phyloP scores from a whole-genome alignment of 2,329 filamentous ascomycete species.

The Capronia epimyces region DNA sequence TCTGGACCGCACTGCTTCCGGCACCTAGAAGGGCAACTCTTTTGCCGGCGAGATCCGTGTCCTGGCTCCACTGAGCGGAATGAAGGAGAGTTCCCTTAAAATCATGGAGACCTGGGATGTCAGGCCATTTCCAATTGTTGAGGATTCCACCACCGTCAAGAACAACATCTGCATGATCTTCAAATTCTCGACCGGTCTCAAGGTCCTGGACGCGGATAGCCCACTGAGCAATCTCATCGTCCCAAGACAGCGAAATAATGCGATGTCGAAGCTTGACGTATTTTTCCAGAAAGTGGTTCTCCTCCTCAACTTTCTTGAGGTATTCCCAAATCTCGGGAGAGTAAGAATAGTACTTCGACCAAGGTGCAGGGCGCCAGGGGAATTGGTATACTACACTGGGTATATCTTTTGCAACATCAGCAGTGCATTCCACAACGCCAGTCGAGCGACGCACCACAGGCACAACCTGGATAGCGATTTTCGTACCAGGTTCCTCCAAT shows the following conservation, averaged over 20 bases:
- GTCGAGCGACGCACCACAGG: conserved; percentile 31
- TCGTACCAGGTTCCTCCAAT: conserved; percentile 39
- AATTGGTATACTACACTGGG: conserved; percentile 34
- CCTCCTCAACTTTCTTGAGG: conserved; percentile 27
- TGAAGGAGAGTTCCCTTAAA: conserved; percentile 36
- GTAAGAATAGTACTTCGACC: conserved; percentile 28
- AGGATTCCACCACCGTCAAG: conserved; percentile 30
- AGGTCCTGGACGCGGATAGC: conserved; percentile 26
- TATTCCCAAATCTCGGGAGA: conserved; percentile 32
- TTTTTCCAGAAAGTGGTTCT: conserved; percentile 29
- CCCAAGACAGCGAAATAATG: conserved; percentile 31
- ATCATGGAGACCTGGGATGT: conserved; percentile 33
- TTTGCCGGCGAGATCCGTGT: conserved; percentile 29
- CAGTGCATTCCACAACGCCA: background rate
- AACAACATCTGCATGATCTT: conserved; percentile 30
- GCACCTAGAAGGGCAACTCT: conserved; percentile 28
- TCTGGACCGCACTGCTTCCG: conserved; percentile 28
- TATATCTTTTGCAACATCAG: conserved; percentile 7
- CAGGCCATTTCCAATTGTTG: conserved; percentile 35
- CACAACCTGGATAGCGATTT: conserved; percentile 41
- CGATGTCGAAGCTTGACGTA: conserved; percentile 30
- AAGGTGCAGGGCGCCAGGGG: conserved; percentile 33
- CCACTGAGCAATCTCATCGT: conserved; percentile 31
- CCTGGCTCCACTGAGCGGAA: conserved; percentile 32
- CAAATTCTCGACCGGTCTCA: conserved; percentile 22